Evolutionary conservation across 345 rosid genomes (phyloP).

Genomic region (Balakata baccata): DNA sequence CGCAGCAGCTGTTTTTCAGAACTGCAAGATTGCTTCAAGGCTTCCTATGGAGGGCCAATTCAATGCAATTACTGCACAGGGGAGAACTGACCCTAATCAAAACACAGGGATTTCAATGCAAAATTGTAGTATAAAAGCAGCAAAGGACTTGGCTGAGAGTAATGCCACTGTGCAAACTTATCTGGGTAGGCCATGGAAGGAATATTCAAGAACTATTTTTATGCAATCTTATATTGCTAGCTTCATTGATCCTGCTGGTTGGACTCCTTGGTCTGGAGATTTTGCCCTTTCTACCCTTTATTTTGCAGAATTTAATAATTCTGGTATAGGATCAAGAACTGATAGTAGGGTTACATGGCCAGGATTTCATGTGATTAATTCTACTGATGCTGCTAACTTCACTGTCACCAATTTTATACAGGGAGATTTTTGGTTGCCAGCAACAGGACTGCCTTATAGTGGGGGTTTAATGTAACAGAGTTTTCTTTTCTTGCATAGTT

Average conservation of each 20-base stretch:
- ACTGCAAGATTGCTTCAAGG: slow-evolving; percentile 31
- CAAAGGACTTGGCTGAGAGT: slow-evolving; percentile 30
- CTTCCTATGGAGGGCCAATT: slow-evolving; percentile 25
- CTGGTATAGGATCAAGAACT: slow-evolving; percentile 27
- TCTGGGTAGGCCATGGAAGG: slow-evolving; percentile 40
- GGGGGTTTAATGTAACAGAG: slow-evolving; percentile 21
- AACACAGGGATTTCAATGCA: slow-evolving; percentile 43
- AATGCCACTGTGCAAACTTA: slow-evolving; percentile 11
- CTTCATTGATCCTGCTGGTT: slow-evolving; percentile 30
- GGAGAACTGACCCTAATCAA: slow-evolving; percentile 45
- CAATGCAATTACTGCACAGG: slow-evolving; percentile 45
- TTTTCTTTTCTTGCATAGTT: too few relatives aligned
- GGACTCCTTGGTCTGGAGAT: slow-evolving; percentile 29
- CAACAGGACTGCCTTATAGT: slow-evolving; percentile 27
- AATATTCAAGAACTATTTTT: slow-evolving; percentile 36
- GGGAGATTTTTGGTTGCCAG: slow-evolving; percentile 30
- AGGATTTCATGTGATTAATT: slow-evolving; percentile 41
- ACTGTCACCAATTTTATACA: slow-evolving; percentile 22
- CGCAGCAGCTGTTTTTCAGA: slow-evolving; percentile 37
- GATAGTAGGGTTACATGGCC: slow-evolving; percentile 44
- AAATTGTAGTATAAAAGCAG: slow-evolving; percentile 28
- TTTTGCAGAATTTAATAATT: slow-evolving; percentile 36
- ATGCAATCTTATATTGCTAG: slow-evolving; percentile 31
- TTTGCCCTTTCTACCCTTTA: slow-evolving; percentile 25
- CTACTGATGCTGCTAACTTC: slow-evolving; percentile 22